Base-by-base conservation (phyloP, 768 basidiomycete species). In the Melanogaster broomeanus region DNA sequence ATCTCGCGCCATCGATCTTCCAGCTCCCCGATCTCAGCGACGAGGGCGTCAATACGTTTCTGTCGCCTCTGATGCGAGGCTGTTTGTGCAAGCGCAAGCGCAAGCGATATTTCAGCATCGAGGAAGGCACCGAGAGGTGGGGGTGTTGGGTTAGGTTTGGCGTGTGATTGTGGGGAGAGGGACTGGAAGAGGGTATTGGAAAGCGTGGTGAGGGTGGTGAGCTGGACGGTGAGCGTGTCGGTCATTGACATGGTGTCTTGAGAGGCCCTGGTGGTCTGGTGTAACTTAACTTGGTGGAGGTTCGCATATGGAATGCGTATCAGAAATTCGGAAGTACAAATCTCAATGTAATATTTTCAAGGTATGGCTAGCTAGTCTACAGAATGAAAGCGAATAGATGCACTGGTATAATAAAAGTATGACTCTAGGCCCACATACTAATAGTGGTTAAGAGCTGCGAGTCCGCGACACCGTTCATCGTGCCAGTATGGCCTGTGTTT, bases 401-500 rank as follows among this genome's bases (percentile, higher is more conserved):
- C 35, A 42, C 49, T 51, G 54, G 57, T 63, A 63, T 63, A 44
- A 42, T 42, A 51, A 19, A 53, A 61, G 48, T 52, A 31, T 48
- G 38, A 39, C 42, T 45, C 48, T 60, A 41, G 48, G 42, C n/a
- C n/a, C n/a, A n/a, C n/a, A n/a, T n/a, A n/a, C n/a, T n/a, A n/a
- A n/a, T 31, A 22, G 16, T 18, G 21, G 15, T 25, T 15, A 27
- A 16, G 37, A 11, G 24, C 48, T 41, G 31, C 1, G 10, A 38
- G 19, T 34, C 10, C 18, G 25, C 5, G 18, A n/a, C 25, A 2
- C 18, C 49, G 62, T 68, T 74, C 74, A 87, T 51, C 83, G 80
- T 12, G 88, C 87, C 85, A 91, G 88, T 53, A 93, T 93, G 33
- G 87, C 85, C 63, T 84, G 83, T 1, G 90, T 90, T 73, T 88